Evolutionary conservation across 2,329 filamentous ascomycete species (phyloP).

Genomic region (Albifimbria verrucaria): DNA sequence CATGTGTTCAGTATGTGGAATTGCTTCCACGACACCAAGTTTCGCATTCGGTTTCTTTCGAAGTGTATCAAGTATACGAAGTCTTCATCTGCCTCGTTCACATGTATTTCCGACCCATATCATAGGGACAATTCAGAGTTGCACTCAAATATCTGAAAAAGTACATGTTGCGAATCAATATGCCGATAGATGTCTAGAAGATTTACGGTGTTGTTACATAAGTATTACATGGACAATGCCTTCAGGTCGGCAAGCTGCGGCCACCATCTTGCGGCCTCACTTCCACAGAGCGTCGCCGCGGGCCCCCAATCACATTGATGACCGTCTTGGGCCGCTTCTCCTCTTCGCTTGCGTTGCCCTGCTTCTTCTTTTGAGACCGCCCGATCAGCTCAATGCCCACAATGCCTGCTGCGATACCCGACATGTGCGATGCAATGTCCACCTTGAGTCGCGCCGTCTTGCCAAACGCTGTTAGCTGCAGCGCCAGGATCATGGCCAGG

Average conservation of each 20-base stretch:
- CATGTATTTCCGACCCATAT: no score
- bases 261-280: neutral
- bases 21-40: no score
- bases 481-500: slow-evolving; percentile 45
- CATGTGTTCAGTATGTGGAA: no score
- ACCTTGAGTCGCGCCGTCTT: slow-evolving; percentile 38
- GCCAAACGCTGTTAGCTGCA: slow-evolving; percentile 47
- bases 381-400: slow-evolving; percentile 33
- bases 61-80: no score
- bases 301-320: neutral
- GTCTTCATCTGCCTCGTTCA: no score
- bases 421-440: slow-evolving; percentile 52
- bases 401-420: slow-evolving; percentile 47
- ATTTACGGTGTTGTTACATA: no score
- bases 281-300: neutral
- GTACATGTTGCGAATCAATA: no score
- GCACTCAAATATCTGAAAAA: no score
- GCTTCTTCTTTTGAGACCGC: slow-evolving; percentile 10
- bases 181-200: no score
- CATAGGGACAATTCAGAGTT: no score
- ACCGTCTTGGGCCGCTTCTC: slow-evolving; percentile 8
- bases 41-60: no score
- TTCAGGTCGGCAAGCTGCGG: neutral
- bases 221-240: no score
- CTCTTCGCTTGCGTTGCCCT: slow-evolving; percentile 7